phyloP scores from a whole-genome alignment of 2,329 filamentous ascomycete species.

The Exophiala bonariae region DNA sequence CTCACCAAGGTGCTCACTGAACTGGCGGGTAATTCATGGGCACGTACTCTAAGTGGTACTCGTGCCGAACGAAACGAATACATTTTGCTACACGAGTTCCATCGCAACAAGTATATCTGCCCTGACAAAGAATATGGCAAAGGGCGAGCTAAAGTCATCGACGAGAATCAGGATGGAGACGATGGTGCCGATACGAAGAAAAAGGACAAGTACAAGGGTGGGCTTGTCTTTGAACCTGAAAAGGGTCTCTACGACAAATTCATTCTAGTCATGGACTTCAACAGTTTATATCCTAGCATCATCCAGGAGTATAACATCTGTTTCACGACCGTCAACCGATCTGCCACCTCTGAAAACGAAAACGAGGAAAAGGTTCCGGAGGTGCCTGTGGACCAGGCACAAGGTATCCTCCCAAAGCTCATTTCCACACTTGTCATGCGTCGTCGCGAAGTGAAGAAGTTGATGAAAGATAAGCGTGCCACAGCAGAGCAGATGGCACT shows the following conservation, averaged over 20 bases:
- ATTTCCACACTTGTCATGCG: constrained; percentile 90
- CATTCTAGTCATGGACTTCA: constrained; percentile 99
- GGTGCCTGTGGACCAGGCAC: constrained; percentile 68
- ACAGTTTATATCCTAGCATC: constrained; percentile 96
- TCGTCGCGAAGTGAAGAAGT: constrained; percentile 85
- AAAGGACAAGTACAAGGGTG: constrained; percentile 99
- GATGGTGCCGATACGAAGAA: constrained; percentile 78
- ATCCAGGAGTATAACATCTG: constrained; percentile 99
- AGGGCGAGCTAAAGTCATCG: constrained; percentile 69
- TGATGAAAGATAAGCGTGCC: constrained; percentile 93
- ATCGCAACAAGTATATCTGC: constrained; percentile 96
- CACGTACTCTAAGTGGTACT: constrained; percentile 89
- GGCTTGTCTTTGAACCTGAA: constrained; percentile 96
- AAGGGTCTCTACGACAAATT: constrained; percentile 98
- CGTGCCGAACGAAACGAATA: constrained; percentile 98
- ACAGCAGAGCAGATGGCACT: constrained; percentile 84
- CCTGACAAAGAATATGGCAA: constrained; percentile 89
- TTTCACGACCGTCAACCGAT: constrained; percentile 92
- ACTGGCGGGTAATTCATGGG: constrained; percentile 96
- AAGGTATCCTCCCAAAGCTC: constrained; percentile 83
- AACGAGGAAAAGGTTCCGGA: constrained; percentile 89
- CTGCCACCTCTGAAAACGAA: constrained; percentile 61
- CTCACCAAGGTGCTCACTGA: constrained; percentile 95
- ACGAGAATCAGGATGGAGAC: constrained; percentile 66
- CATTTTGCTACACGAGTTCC: constrained; percentile 96